Evolutionary conservation across 129 eudicot genomes (phyloP), one percentile per base, ranked within the genome.

Genomic region (Escallonia herrerae): DNA sequence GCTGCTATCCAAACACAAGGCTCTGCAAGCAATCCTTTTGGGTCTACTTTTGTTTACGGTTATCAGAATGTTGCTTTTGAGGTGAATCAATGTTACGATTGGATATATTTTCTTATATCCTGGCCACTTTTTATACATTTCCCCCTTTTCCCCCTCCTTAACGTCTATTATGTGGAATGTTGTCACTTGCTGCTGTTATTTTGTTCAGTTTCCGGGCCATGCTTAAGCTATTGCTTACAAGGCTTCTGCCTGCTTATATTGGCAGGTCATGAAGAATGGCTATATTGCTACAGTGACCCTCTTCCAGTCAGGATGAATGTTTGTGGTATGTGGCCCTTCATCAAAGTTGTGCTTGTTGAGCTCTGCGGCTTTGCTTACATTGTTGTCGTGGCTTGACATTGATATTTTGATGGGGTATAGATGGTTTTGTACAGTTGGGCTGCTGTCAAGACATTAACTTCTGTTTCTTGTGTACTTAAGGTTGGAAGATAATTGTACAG

Each of bases 1-100:
- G 96, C 91, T 64, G 99, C 96, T 65, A 86, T 93, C 15, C 96
- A 88, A 76, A 86, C 96, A 44, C 96, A 93, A 72, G 99, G 96
- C 58, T 93, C 96, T 56, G 66, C 85, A 49, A 86, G 95, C 78
- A 93, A 93, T 68, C 99, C 95, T 12, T 93, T 93, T 76, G 99
- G 99, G 64, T 84, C 99, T 13, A 88, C 99, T 49, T 79, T 89
- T 68, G 99, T 93, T 37, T 93, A 93, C 66, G 99, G 99, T 13
- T 93, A 93, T 77, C 99, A 77, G 46, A 89, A 93, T 82, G 77
- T 86, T 76, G 99, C 99, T 44, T 86, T 93, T 65, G 99, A 93
- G 99, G 99, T 93, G 64, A 60, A 39, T 38, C 60, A 9, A 40
- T 15, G 13, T 62, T 65, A 13, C 42, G 9, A 40, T 40, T 77